Conservation (phyloP, 352 stramenopile species). For the Globisporangium iwayamae region DNA sequence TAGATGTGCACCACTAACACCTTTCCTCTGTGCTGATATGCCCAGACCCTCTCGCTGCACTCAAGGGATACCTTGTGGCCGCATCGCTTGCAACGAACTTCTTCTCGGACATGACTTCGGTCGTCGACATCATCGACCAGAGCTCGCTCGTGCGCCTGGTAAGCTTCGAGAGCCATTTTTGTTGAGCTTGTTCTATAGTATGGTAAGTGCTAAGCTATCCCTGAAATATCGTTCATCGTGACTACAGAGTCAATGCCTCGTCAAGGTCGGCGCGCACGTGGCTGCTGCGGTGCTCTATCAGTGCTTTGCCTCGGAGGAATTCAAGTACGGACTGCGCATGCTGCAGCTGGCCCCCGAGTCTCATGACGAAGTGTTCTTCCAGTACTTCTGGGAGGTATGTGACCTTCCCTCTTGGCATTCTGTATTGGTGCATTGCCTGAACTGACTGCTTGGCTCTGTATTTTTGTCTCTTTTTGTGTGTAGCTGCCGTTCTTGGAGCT, state of each 20-base stretch:
- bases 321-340: constrained; percentile 80
- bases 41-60: constrained; percentile 59
- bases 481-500: constrained; percentile 79
- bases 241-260: constrained; percentile 74
- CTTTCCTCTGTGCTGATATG: constrained; percentile 9
- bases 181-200: background rate
- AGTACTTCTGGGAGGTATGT: constrained; percentile 85
- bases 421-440: background rate
- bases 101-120: constrained; percentile 64
- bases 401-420: background rate
- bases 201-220: background rate
- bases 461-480: background rate
- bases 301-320: constrained; percentile 73
- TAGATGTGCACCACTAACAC: background rate
- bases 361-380: constrained; percentile 74
- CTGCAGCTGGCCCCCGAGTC: constrained; percentile 64
- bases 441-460: background rate
- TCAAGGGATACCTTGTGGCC: constrained; percentile 72
- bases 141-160: constrained; percentile 81
- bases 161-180: background rate
- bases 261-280: constrained; percentile 77
- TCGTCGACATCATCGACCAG: constrained; percentile 81
- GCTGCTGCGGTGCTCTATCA: constrained; percentile 83
- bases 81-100: constrained; percentile 81
- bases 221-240: background rate